Conservation (phyloP, 2,329 filamentous ascomycete species). For the Colletotrichum nymphaeae region DNA sequence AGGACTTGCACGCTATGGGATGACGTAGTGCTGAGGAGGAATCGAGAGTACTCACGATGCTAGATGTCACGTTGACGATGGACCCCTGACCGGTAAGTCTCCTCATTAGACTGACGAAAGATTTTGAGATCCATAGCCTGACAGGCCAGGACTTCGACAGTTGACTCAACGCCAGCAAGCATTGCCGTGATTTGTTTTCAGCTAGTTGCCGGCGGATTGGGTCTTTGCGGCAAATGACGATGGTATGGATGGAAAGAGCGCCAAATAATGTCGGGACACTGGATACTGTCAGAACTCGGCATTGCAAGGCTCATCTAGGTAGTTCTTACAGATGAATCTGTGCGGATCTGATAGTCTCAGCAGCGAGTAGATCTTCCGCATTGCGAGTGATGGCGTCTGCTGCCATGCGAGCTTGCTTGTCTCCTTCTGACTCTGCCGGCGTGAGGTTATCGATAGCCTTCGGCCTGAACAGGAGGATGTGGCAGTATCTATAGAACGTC, state of each 20-base stretch:
- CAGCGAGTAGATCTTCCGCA: constrained; percentile 21
- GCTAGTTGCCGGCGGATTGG: constrained; percentile 5
- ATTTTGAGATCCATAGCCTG: constrained; percentile 13
- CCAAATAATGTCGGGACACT: constrained; percentile 23
- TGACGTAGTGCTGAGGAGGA: not conserved
- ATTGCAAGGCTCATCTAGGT: rapidly evolving
- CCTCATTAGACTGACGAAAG: constrained; percentile 10
- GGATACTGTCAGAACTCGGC: not conserved
- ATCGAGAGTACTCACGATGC: constrained; percentile 1
- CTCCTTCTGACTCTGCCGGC: constrained; percentile 3
- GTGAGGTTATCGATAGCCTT: not conserved
- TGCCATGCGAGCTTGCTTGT: not conserved
- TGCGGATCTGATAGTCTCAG: not conserved
- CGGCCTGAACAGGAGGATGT: constrained; percentile 13
- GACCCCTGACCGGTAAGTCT: constrained; percentile 20
- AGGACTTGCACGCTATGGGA: too few species aligned
- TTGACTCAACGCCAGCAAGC: constrained; percentile 13
- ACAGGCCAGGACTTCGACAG: constrained; percentile 27
- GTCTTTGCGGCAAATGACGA: constrained; percentile 14
- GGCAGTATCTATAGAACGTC: not conserved
- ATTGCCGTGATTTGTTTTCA: constrained; percentile 23
- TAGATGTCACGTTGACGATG: not conserved
- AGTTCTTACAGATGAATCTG: constrained; percentile 10
- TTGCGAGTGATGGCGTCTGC: constrained; percentile 28
- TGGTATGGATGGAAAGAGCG: constrained; percentile 21